Evolutionary conservation across 2,329 filamentous ascomycete species (phyloP), one percentile per base, ranked within the genome.

Genomic region (Neocatenulostroma microsporum): DNA sequence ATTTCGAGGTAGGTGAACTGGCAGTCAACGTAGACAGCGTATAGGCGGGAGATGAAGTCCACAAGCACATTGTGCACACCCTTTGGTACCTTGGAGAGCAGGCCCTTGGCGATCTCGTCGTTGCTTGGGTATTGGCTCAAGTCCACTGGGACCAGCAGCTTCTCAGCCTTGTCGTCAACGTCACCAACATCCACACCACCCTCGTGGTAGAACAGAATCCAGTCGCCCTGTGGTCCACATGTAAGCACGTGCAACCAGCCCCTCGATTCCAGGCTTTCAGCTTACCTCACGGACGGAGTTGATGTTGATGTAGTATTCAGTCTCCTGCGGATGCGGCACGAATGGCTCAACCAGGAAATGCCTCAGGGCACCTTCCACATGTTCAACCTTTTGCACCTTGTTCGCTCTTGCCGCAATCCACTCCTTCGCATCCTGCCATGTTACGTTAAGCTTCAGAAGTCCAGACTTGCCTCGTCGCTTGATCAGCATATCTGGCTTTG

Each of bases 1-100:
- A 98, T 98, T 71, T 98, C 91, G 55, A 98, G 86, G 74, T 98
- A 98, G 60, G 91, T 96, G 78, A 98, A 98, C 70, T 98, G 91
- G 79, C 85, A 94, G 75, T 98, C 91, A 49, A 96, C 91, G 61
- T 96, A 98, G 70, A 98, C 91, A 56, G 89, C 91, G 64, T 98
- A 98, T 51, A 98, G 76, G 57, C 91, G 82, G 59, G 86, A 86
- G 72, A 98, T 98, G 77, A 98, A 98, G 76, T 98, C 91, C 47
- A 98, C 84, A 42, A 98, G 79, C 60, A 98, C 91, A 61, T 94
- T 95, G 78, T 98, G 91, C 35, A 98, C 76, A 63, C 89, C 89
- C 70, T 85, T 72, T 57, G 91, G 91, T 30, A 98, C 87, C 68
- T 98, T 91, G 69, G 81, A 88, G 62, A 98, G 74, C 46, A 98